These are phyloP conservation scores for Paramarasmius palmivorus DNA, from an alignment of 1,284 basidiomycete genomes.

Conservation along the genomic window DNA sequence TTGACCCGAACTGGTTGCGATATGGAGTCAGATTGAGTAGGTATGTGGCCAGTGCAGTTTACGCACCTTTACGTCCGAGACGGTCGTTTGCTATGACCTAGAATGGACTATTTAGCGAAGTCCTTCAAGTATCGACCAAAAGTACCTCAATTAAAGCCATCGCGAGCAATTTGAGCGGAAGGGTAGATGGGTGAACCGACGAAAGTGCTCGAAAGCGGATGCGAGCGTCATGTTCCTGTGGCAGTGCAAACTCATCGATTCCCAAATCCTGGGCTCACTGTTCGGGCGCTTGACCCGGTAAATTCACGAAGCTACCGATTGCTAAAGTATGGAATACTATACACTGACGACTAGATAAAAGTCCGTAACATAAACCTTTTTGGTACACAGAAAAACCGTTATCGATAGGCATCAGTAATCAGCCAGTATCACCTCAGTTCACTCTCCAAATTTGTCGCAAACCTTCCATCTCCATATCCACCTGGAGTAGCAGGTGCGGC, in stretches of 20 bases:
- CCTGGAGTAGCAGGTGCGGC: constrained; percentile 8
- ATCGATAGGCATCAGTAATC: no score
- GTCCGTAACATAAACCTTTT: no score
- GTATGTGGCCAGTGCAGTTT: constrained; percentile 5
- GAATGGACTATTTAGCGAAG: neutral
- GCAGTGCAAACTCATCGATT: no score
- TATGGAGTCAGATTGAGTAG: constrained; percentile 40
- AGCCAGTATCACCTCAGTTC: constrained; percentile 13
- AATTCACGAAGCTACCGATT: no score
- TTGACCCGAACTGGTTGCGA: constrained; percentile 71
- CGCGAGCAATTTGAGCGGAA: neutral
- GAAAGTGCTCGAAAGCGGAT: neutral
- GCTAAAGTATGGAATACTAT: no score
- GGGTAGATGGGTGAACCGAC: neutral
- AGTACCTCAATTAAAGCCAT: no score
- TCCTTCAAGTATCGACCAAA: no score
- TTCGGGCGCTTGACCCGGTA: no score
- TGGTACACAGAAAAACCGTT: no score
- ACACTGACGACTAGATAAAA: no score
- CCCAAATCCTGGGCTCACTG: no score
- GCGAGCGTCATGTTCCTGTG: no score
- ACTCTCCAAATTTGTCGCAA: constrained; percentile 39
- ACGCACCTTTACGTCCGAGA: constrained; percentile 8
- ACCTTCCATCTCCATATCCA: constrained; percentile 38
- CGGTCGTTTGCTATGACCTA: neutral